Base-by-base conservation (phyloP, 2,329 filamentous ascomycete species). In the Nigrospora oryzae region DNA sequence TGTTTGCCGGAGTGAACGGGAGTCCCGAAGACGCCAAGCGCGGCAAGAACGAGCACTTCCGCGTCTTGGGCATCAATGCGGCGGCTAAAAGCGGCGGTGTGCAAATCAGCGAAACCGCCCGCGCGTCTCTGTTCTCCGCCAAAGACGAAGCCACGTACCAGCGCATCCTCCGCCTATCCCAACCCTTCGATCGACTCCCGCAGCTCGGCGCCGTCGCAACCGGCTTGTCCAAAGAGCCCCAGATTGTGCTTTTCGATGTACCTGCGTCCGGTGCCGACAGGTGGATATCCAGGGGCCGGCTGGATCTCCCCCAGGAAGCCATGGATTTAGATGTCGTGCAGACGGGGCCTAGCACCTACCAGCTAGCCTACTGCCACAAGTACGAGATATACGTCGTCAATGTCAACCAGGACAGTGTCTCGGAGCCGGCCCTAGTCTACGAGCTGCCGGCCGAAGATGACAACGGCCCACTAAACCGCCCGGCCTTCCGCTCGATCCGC, bases 1-100 rank as follows among this genome's bases (percentile, higher is more conserved):
- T 80, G 8, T 82, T 86, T 52, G 87, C 89, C 23, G 89, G 89
- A 44, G 83, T 95, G 67, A 96, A 95, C 63, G 89, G 88, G 47
- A 85, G 83, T 47, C 74, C 81, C 39, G 75, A 74, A 6, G 83
- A 89, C 46, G 75, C 90, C 51, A 73, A 81, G 54, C 81, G 82
- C 51, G 86, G 85, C 51, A 84, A 79, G 59, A 96, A 96, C 62
- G 75, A 86, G 58, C 90, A 96, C 66, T 80, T 97, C 52, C 80
- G 89, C 51, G 76, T 86, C 11, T 86, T 95, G 57, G 72, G 76
- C 50, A 73, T 93, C 34, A 63, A 71, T 51, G 50, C 58, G 55
- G 13, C 50, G 52, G 34, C 57, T 51, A 44, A 57, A 59, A 48
- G 54, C 61, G 45, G 60, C 47, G 37, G 16, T 14, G 37, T 38